phyloP scores from a whole-genome alignment of 805 yeast genomes.

The Lipomyces oligophaga region DNA sequence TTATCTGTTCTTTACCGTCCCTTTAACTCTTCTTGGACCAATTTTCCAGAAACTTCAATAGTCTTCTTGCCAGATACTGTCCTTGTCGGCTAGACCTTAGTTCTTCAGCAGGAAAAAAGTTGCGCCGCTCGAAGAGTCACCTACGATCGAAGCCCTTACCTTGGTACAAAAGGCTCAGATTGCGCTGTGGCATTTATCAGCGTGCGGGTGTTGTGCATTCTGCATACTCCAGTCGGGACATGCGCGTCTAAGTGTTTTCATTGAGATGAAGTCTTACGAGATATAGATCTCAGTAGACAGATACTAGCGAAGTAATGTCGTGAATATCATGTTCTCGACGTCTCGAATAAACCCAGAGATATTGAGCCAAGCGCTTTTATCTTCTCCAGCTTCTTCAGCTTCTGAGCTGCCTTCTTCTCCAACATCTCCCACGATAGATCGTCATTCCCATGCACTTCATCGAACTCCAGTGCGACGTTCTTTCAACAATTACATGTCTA shows the following conservation, averaged over 20 bases:
- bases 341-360: too few relatives aligned
- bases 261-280: too few relatives aligned
- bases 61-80: neutral
- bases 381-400: neutral
- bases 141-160: neutral
- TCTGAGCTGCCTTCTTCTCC: slow-evolving; percentile 1
- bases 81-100: neutral
- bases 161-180: neutral
- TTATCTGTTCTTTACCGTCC: too few relatives aligned
- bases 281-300: too few relatives aligned
- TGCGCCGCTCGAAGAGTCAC: slow-evolving; percentile 13
- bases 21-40: neutral
- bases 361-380: too few relatives aligned
- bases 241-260: too few relatives aligned
- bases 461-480: slow-evolving; percentile 14
- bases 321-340: too few relatives aligned
- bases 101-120: slow-evolving; percentile 1
- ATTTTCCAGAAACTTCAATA: neutral
- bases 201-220: too few relatives aligned
- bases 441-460: slow-evolving; percentile 12
- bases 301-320: too few relatives aligned
- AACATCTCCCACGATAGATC: slow-evolving; percentile 1
- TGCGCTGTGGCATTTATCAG: neutral
- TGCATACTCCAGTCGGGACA: too few relatives aligned
- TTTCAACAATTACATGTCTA: slow-evolving; percentile 8